phyloP scores from a whole-genome alignment of 495 filamentous ascomycete species.

The Hypomontagnella submonticulosa region DNA sequence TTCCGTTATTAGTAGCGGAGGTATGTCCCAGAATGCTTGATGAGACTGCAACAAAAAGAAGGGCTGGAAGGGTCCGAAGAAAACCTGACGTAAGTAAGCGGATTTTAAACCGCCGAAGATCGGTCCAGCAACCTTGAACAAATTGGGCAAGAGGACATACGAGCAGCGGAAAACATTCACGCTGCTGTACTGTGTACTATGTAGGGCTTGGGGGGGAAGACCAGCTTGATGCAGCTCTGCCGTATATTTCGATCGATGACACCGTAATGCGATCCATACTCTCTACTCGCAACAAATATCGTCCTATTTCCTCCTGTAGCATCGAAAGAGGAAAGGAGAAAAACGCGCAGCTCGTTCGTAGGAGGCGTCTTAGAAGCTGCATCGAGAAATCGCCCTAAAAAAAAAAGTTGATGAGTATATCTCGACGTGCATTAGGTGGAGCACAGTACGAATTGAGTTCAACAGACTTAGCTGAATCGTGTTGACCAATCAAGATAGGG shows the following conservation, averaged over 20 bases:
- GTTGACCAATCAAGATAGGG: slow-evolving; percentile 18
- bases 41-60: slow-evolving; percentile 27
- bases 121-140: slow-evolving; percentile 37
- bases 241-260: slow-evolving; percentile 14
- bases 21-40: slow-evolving; percentile 25
- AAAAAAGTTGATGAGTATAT: slow-evolving; percentile 2
- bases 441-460: slow-evolving; percentile 39
- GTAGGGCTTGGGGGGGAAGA: slow-evolving; percentile 8
- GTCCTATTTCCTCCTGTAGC: too few species aligned
- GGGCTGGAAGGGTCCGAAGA: slow-evolving; percentile 39
- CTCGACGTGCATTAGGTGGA: background rate
- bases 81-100: slow-evolving; percentile 39
- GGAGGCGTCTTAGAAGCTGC: background rate
- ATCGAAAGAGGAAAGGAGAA: background rate
- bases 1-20: slow-evolving; percentile 31
- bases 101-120: slow-evolving; percentile 41
- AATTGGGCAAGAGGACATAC: slow-evolving; percentile 43
- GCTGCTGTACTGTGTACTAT: slow-evolving; percentile 26
- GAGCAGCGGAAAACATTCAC: slow-evolving; percentile 20
- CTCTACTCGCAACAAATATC: background rate
- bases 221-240: slow-evolving; percentile 13
- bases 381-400: background rate
- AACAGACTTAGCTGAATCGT: slow-evolving; percentile 15
- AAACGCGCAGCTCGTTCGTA: background rate
- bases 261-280: slow-evolving; percentile 5